Evolutionary conservation across 805 yeast species (phyloP).

Genomic region (Lipomyces kockii): DNA sequence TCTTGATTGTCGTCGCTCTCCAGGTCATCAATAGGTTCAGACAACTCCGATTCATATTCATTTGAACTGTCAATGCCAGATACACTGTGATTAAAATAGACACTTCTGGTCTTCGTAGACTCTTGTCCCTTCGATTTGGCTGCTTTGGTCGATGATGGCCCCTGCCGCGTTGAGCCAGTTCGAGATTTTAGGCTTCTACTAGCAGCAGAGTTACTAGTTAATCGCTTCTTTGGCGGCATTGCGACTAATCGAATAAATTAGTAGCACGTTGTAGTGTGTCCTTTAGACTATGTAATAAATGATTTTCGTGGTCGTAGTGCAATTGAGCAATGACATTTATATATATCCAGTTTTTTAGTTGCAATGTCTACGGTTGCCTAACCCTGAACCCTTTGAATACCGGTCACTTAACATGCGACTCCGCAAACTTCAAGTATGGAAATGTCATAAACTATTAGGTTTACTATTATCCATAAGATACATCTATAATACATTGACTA

Average conservation of each 20-base stretch:
- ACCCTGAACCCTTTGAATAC: too few relatives aligned
- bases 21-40: constrained; percentile 5
- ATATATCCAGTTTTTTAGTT: too few relatives aligned
- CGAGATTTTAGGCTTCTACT: not conserved
- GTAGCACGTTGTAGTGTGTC: not conserved
- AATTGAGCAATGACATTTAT: too few relatives aligned
- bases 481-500: constrained; percentile 1
- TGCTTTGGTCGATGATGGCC: not conserved
- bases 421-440: not conserved
- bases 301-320: not conserved
- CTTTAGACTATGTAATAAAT: not conserved
- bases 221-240: not conserved
- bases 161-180: not conserved
- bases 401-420: too few relatives aligned
- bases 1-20: constrained; percentile 5
- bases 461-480: not conserved
- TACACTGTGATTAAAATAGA: not conserved
- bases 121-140: not conserved
- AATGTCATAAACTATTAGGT: not conserved
- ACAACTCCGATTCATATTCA: constrained; percentile 8
- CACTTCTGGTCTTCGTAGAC: not conserved
- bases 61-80: not conserved
- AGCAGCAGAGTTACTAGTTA: not conserved
- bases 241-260: not conserved
- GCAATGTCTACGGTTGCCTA: too few relatives aligned